Evolutionary conservation across 1,284 basidiomycete genomes (phyloP).

Genomic region (Prillingera fragicola): DNA sequence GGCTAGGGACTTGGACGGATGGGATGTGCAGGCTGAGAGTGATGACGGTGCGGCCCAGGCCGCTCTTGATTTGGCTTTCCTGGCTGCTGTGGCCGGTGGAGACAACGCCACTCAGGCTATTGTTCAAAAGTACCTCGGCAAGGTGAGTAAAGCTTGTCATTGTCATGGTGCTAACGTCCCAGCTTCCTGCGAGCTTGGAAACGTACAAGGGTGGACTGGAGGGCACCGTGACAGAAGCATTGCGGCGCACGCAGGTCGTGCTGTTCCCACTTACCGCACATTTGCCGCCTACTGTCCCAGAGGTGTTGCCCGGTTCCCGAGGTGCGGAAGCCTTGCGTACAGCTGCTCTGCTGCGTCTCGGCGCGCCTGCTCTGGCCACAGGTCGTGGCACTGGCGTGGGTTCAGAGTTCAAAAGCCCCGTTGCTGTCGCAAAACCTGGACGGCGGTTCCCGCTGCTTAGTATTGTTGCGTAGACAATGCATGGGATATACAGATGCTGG

Average conservation of each 20-base stretch:
- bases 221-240: slow-evolving; percentile 22
- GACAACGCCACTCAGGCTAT: slow-evolving; percentile 15
- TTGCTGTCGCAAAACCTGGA: slow-evolving; percentile 42
- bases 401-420: slow-evolving; percentile 41
- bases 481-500: slow-evolving; percentile 9
- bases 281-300: slow-evolving; percentile 12
- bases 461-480: slow-evolving; percentile 27
- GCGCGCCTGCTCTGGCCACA: slow-evolving; percentile 22
- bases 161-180: neutral
- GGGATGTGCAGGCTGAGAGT: slow-evolving; percentile 24
- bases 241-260: slow-evolving; percentile 37
- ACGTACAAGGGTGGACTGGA: slow-evolving; percentile 10
- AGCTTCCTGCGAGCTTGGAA: slow-evolving; percentile 2
- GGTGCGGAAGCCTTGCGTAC: slow-evolving; percentile 19
- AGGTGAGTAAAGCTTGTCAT: slow-evolving; percentile 13
- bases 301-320: neutral
- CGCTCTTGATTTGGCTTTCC: slow-evolving; percentile 35
- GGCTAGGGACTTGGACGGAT: slow-evolving; percentile 26
- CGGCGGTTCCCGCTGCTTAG: slow-evolving; percentile 44
- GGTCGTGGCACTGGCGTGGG: slow-evolving; percentile 16
- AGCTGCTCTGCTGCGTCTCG: slow-evolving; percentile 36
- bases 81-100: slow-evolving; percentile 24
- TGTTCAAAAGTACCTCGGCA: slow-evolving; percentile 18
- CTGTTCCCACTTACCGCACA: slow-evolving; percentile 31
- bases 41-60: slow-evolving; percentile 25